Evolutionary conservation across 441 rosid genomes (phyloP).

Genomic region (Codiaeum variegatum): DNA sequence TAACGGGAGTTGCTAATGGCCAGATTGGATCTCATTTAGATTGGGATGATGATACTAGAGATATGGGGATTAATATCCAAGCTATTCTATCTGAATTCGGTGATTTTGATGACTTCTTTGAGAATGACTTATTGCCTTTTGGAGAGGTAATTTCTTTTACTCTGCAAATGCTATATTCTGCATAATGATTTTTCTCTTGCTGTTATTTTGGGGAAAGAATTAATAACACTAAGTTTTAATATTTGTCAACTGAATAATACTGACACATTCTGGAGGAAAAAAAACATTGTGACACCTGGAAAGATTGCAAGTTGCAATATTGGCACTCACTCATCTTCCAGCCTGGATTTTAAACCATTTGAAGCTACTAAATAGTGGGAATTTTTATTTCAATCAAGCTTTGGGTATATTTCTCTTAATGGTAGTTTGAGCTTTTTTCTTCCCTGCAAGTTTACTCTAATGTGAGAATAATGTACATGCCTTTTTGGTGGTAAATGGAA

Average conservation of each 20-base stretch:
- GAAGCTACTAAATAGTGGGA: neutral
- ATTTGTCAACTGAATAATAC: too few relatives aligned
- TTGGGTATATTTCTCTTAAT: neutral
- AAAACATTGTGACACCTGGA: too few relatives aligned
- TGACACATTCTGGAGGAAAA: too few relatives aligned
- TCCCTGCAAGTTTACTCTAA: conserved; percentile 1
- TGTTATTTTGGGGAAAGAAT: neutral
- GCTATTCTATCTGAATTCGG: conserved; percentile 99
- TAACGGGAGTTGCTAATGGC: conserved; percentile 71
- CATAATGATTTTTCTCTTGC: neutral
- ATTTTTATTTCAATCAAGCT: conserved; percentile 4
- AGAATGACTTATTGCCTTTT: conserved; percentile 88
- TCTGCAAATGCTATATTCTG: conserved; percentile 5
- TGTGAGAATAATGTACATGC: neutral
- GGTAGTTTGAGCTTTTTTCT: neutral
- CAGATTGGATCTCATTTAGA: conserved; percentile 75
- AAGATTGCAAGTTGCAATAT: neutral
- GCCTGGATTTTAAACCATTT: neutral
- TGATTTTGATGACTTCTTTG: conserved; percentile 98
- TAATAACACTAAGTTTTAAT: neutral
- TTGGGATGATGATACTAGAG: conserved; percentile 97
- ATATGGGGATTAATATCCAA: conserved; percentile 83
- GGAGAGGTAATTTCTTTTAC: conserved; percentile 78
- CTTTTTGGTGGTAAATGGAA: neutral
- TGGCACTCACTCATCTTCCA: neutral